These are phyloP conservation scores for Globisporangium cystogenes DNA, from an alignment of 352 stramenopile species.

Conservation along the genomic window DNA sequence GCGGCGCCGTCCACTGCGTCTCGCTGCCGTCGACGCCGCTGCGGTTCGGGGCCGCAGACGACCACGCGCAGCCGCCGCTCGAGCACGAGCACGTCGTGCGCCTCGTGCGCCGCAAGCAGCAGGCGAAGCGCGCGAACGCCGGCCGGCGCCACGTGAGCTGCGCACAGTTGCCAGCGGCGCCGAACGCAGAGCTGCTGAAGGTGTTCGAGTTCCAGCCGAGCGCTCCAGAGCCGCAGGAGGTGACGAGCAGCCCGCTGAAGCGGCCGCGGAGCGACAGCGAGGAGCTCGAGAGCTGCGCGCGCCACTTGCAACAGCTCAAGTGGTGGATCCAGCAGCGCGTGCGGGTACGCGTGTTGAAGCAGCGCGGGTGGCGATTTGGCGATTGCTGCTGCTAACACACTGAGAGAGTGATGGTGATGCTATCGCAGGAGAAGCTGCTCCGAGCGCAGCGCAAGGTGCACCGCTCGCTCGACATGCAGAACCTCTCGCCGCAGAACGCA, in stretches of 20 bases:
- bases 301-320: conserved; percentile 2
- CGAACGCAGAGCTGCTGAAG: neutral
- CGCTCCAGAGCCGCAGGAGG: neutral
- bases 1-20: neutral
- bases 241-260: neutral
- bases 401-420: no score
- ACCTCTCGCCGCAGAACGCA: neutral
- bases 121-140: conserved; percentile 2
- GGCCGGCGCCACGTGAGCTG: neutral
- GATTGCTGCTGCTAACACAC: no score
- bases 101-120: conserved; percentile 9
- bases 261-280: neutral
- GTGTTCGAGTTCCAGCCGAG: conserved; percentile 11
- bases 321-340: conserved; percentile 9
- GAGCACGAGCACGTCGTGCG: conserved; percentile 2
- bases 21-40: neutral
- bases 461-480: conserved; percentile 4
- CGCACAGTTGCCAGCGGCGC: neutral
- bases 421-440: conserved; percentile 8
- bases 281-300: neutral
- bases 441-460: conserved; percentile 7
- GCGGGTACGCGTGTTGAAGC: neutral
- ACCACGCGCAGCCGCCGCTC: neutral
- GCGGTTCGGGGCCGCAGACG: neutral
- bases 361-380: no score